Percentiles rank a stretch among this genome's conserved stretches.
These are phyloP conservation scores for Cucumis sativus DNA, from an alignment of 306 rosid genomes.

Conservation along the genomic window Cucumber_9930_V3 NC_026655.2:8218501-8219000, in stretches of 20 bases:
- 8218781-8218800: neutral
- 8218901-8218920: slow-evolving; percentile 12
- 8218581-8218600: neutral
- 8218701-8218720: too few species aligned
- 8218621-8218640: neutral
- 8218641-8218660: neutral
- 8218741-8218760: neutral
- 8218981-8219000: slow-evolving; percentile 34
- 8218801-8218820: neutral
- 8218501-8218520: neutral
- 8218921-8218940: slow-evolving; percentile 20
- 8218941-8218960: neutral
- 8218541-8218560: neutral
- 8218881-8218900: slow-evolving; percentile 6
- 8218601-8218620: neutral
- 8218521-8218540: neutral
- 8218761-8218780: neutral
- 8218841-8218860: neutral
- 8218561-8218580: neutral
- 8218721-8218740: neutral
- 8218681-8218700: neutral
- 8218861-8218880: neutral
- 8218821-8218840: neutral
- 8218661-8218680: neutral
- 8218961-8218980: slow-evolving; percentile 14